Evolutionary conservation across 1,284 basidiomycete species (phyloP), one percentile per base, ranked within the genome.

Genomic region (Anthracocystis setariae): DNA sequence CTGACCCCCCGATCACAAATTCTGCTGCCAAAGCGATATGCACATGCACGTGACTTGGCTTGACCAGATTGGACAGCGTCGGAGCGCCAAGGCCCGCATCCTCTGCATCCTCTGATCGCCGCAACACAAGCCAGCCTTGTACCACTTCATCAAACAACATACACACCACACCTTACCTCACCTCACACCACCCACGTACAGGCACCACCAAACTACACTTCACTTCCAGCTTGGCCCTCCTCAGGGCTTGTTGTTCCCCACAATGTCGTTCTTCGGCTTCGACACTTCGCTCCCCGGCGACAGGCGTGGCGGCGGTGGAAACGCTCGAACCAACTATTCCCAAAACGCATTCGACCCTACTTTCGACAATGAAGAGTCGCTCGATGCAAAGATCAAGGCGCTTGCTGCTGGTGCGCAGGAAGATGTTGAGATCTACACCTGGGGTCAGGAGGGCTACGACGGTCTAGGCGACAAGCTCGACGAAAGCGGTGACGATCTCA

Each of bases 381-480:
- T 81, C 46, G 77, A 81, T 47, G 75, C 69, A 21, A 81, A 81
- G 60, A 74, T 81, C 84, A 57, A 85, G 83, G 85, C 87, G 49
- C 85, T 87, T 43, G 85, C 84, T 20, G 83, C 85, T 46, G 86
- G 86, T 27, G 87, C 83, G 8, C 84, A 88, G 73, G 87, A 88
- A 68, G 92, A 91, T 77, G 89, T 93, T 84, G 86, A 96, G 46
- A 85, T 91, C 49, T 92, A 91, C 84, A 92, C 90, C 43, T 93
- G 92, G 91, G 92, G 91, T 20, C 90, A 91, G 76, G 92, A 93
- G 46, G 90, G 89, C 74, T 93, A 93, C 81, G 92, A 94, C 84
- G 91, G 91, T n/a, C 88, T 94, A 10, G 93, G 91, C 44, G 91
- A 92, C 83, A 88, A 89, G 59, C 87, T 97, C 61, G 89, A 91